Conservation (phyloP, 257 asterid genomes). For the Mitragyna speciosa region DNA sequence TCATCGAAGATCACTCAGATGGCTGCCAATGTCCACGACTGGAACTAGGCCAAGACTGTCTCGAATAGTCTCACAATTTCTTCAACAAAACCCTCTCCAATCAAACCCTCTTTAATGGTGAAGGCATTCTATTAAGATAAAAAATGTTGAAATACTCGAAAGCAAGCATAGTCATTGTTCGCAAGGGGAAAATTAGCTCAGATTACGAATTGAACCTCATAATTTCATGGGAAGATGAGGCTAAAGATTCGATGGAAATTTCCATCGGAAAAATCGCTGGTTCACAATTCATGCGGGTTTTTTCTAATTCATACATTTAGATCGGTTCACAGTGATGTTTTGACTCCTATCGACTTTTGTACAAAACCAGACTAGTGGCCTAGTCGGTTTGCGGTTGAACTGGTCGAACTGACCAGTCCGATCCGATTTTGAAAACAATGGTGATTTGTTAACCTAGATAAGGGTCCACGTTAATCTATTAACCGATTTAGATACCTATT, state of each 20-base stretch:
- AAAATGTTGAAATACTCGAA: constrained; percentile 54
- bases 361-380: too few relatives aligned
- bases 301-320: too few relatives aligned
- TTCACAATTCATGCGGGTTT: too few relatives aligned
- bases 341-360: too few relatives aligned
- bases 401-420: too few relatives aligned
- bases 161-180: constrained; percentile 96
- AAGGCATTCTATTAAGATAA: constrained; percentile 53
- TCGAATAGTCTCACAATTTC: constrained; percentile 73
- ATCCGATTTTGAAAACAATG: too few relatives aligned
- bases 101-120: constrained; percentile 63
- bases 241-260: constrained; percentile 50
- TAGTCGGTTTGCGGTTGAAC: too few relatives aligned
- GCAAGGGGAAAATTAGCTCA: constrained; percentile 84
- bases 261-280: too few relatives aligned
- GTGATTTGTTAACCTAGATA: too few relatives aligned
- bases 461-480: too few relatives aligned
- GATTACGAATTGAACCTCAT: constrained; percentile 72
- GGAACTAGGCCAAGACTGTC: constrained; percentile 97
- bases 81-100: constrained; percentile 54
- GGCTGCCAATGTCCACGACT: constrained; percentile 92
- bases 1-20: constrained; percentile 86
- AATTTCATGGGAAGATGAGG: constrained; percentile 67
- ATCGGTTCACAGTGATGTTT: too few relatives aligned
- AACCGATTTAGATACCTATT: too few relatives aligned